Conservation (phyloP, 2,329 filamentous ascomycete genomes). For the Coleophoma cylindrospora region DNA sequence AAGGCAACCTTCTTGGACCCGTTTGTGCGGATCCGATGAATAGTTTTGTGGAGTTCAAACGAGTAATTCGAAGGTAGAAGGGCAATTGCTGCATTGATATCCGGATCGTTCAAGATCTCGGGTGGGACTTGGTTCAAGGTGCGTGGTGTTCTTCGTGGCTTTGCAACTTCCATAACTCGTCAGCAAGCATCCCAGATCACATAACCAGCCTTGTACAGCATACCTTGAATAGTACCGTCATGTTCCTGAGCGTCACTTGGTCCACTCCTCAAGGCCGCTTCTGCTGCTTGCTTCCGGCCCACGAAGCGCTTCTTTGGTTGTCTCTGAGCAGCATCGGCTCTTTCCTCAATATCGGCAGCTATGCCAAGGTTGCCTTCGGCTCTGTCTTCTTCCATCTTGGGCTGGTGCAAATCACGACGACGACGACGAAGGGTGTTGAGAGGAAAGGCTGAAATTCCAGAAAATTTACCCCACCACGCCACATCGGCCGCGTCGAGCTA, state of each 20-base stretch:
- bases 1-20: slow-evolving; percentile 79
- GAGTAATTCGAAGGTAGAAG: slow-evolving; percentile 94
- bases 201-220: slow-evolving; percentile 15
- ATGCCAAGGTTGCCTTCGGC: slow-evolving; percentile 66
- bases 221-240: slow-evolving; percentile 65
- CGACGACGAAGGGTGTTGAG: too few relatives aligned
- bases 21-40: slow-evolving; percentile 82
- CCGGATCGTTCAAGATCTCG: slow-evolving; percentile 78
- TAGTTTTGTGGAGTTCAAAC: slow-evolving; percentile 97
- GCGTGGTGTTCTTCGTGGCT: slow-evolving; percentile 67
- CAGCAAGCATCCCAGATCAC: not conserved
- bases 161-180: slow-evolving; percentile 49
- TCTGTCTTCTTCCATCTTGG: slow-evolving; percentile 70
- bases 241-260: slow-evolving; percentile 39
- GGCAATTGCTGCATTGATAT: slow-evolving; percentile 80
- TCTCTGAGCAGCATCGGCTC: slow-evolving; percentile 43
- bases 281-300: slow-evolving; percentile 69
- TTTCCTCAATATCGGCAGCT: slow-evolving; percentile 59
- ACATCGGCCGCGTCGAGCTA: too few relatives aligned
- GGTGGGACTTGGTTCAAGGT: slow-evolving; percentile 88
- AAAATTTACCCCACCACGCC: too few relatives aligned
- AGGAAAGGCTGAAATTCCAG: too few relatives aligned
- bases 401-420: not conserved
- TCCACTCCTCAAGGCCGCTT: slow-evolving; percentile 40
- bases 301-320: slow-evolving; percentile 93